phyloP scores from a whole-genome alignment of 768 basidiomycete genomes.

The Mycena vitilis region DNA sequence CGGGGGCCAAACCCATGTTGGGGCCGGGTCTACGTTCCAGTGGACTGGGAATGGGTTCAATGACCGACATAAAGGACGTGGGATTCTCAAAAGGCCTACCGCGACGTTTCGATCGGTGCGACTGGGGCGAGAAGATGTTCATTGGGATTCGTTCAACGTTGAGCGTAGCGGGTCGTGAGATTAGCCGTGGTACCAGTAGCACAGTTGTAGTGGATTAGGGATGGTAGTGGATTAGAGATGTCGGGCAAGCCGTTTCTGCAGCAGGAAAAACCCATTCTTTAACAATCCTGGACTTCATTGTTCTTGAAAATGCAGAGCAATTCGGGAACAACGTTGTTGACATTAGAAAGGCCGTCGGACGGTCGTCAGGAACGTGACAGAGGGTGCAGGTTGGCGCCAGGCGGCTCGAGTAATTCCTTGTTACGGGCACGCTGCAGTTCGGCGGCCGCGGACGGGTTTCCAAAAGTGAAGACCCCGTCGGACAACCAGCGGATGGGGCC shows the following conservation, averaged over 20 bases:
- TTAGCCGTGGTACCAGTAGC: constrained; percentile 17
- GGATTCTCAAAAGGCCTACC: background rate
- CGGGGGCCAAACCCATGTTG: background rate
- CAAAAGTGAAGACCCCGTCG: constrained; percentile 16
- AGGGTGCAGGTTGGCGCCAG: background rate
- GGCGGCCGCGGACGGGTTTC: constrained; percentile 12
- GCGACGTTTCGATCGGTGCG: constrained; percentile 11
- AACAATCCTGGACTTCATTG: constrained; percentile 8
- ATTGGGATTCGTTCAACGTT: background rate
- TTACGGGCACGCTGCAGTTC: background rate
- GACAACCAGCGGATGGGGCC: background rate
- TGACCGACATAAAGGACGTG: background rate
- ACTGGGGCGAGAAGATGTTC: constrained; percentile 16
- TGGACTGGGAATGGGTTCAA: background rate
- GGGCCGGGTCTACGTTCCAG: constrained; percentile 2
- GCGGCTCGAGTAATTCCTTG: background rate
- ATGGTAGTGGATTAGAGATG: background rate
- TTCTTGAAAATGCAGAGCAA: background rate
- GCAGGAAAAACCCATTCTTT: background rate
- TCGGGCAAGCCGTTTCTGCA: constrained; percentile 12
- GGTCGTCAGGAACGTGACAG: constrained; percentile 5
- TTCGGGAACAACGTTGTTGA: constrained; percentile 8
- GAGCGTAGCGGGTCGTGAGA: constrained; percentile 11
- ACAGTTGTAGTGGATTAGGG: background rate
- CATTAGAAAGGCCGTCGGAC: constrained; percentile 5